phyloP scores from a whole-genome alignment of 495 filamentous ascomycete species.

The Aspergillus haitiensis region DNA sequence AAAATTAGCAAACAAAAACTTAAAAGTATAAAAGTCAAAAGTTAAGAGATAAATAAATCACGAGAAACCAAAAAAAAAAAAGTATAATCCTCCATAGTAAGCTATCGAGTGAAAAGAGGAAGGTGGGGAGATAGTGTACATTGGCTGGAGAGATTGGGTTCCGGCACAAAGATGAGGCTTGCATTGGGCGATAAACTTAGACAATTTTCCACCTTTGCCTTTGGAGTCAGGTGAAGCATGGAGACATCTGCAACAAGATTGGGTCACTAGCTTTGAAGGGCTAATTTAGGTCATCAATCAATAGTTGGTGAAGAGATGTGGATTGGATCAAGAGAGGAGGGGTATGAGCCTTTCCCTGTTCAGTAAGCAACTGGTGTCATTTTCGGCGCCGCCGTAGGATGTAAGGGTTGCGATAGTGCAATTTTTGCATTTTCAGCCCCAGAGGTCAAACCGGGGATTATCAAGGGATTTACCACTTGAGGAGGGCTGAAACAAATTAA shows the following conservation, averaged over 20 bases:
- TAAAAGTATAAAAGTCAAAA: not conserved
- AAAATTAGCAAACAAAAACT: too few species aligned
- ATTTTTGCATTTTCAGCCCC: conserved; percentile 18
- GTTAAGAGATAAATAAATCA: not conserved
- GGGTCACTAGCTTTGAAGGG: not conserved
- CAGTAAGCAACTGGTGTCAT: conserved; percentile 4
- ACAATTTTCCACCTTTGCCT: not conserved
- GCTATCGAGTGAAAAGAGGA: not conserved
- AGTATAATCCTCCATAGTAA: conserved; percentile 1
- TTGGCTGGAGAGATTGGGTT: conserved; percentile 18
- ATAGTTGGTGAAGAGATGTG: not conserved
- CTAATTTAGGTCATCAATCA: conserved; percentile 8
- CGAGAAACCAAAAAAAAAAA: not conserved
- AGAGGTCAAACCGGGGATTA: conserved; percentile 10
- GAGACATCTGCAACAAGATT: conserved; percentile 8
- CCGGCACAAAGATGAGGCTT: conserved; percentile 22
- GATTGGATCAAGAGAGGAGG: conserved; percentile 3
- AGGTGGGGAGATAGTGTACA: conserved; percentile 9
- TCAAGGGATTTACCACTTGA: not conserved
- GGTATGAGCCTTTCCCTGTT: not conserved
- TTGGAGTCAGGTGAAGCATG: not conserved
- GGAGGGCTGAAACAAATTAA: not conserved
- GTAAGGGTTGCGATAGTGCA: conserved; percentile 10
- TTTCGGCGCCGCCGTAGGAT: conserved; percentile 18
- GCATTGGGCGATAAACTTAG: conserved; percentile 16